Conservation (phyloP, 75 land plant species). For the Sequoiadendron giganteum region DNA sequence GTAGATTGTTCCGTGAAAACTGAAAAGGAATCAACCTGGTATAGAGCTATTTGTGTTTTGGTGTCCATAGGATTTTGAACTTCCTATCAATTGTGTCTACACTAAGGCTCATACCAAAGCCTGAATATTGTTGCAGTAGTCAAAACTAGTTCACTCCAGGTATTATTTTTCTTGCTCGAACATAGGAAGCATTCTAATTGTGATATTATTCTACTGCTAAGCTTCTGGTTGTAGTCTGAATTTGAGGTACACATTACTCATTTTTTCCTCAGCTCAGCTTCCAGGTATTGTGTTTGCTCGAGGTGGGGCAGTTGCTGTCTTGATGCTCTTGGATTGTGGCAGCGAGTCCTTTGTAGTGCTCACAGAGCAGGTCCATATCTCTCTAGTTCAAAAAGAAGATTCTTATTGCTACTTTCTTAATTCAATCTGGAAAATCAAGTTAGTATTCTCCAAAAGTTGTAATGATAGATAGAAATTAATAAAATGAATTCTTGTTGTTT, state of each 20-base stretch:
- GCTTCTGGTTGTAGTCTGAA: constrained; percentile 2
- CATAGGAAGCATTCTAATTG: neutral
- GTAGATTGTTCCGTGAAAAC: neutral
- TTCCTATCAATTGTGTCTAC: neutral
- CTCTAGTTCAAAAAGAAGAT: neutral
- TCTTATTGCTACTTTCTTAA: constrained; percentile 5
- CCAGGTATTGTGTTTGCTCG: constrained; percentile 97
- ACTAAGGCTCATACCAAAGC: neutral
- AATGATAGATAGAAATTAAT: neutral
- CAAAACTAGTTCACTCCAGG: neutral
- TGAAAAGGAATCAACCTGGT: neutral
- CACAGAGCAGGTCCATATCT: constrained; percentile 81
- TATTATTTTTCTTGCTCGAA: neutral
- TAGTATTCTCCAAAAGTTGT: neutral
- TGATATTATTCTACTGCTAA: neutral
- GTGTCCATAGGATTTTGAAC: neutral
- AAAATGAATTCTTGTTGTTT: neutral
- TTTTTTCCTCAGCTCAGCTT: constrained; percentile 42
- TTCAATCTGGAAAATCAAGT: constrained; percentile 4
- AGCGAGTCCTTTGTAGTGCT: constrained; percentile 81
- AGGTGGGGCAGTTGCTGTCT: constrained; percentile 84
- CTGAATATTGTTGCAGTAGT: neutral
- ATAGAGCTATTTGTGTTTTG: neutral
- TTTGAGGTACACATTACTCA: constrained; percentile 7
- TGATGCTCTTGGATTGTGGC: constrained; percentile 80